phyloP scores from a whole-genome alignment of 2,329 filamentous ascomycete species.

The Elsinoe arachidis region DNA sequence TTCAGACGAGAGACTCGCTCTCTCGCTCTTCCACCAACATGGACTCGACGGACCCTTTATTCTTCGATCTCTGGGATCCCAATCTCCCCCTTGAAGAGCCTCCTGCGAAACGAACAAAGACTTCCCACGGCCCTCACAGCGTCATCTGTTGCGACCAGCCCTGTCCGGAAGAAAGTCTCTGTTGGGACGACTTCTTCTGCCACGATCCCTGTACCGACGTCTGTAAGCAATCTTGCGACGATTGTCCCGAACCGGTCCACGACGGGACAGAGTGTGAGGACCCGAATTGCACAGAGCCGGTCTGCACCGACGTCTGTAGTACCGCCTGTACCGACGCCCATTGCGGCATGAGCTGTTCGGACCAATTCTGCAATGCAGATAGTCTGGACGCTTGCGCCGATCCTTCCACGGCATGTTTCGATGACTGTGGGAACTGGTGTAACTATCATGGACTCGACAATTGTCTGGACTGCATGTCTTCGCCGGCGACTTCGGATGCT shows the following conservation, averaged over 20 bases:
- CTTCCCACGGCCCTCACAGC: background rate
- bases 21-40: constrained; percentile 4
- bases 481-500: constrained; percentile 5
- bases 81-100: constrained; percentile 7
- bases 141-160: constrained; percentile 13
- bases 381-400: constrained; percentile 4
- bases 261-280: constrained; percentile 3
- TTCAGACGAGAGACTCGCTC: background rate
- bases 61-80: constrained; percentile 5
- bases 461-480: constrained; percentile 9
- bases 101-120: constrained; percentile 10
- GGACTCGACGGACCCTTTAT: constrained; percentile 10
- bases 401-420: constrained; percentile 11
- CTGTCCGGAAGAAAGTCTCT: constrained; percentile 10
- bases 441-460: constrained; percentile 9
- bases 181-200: constrained; percentile 12
- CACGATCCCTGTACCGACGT: constrained; percentile 9
- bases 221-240: constrained; percentile 9
- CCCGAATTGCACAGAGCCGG: background rate
- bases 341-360: constrained; percentile 2
- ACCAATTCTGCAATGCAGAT: constrained; percentile 8
- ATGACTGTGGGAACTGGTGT: constrained; percentile 11
- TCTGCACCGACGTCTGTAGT: constrained; percentile 6
- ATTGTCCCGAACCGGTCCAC: constrained; percentile 4
- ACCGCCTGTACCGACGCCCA: constrained; percentile 6